Evolutionary conservation across 2,329 filamentous ascomycete species (phyloP).

Genomic region (Penicillium sp.): DNA sequence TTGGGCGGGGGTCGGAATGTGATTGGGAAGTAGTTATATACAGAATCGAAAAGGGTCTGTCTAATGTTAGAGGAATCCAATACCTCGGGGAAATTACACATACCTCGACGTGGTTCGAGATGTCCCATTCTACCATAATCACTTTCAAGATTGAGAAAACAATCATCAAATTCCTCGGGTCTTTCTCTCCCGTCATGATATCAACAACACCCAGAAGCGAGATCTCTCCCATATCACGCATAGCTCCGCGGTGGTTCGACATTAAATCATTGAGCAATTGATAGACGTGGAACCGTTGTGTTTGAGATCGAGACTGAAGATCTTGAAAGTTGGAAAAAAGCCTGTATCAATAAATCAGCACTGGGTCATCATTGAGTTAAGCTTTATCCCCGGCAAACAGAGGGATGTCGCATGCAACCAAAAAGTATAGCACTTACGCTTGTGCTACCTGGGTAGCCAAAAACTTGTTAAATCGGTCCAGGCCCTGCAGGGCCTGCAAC

Average conservation of each 20-base stretch:
- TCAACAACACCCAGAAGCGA: conserved; percentile 62
- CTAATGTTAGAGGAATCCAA: conserved; percentile 15
- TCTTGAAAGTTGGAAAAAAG: conserved; percentile 55
- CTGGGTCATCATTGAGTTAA: neutral
- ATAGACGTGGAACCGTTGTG: conserved; percentile 63
- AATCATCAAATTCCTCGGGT: conserved; percentile 68
- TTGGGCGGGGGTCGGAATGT: conserved; percentile 68
- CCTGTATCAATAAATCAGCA: conserved; percentile 32
- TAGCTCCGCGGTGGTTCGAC: conserved; percentile 59
- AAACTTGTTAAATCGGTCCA: conserved; percentile 59
- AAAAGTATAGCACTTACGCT: conserved; percentile 43
- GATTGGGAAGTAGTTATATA: conserved; percentile 71
- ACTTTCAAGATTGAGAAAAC: conserved; percentile 67
- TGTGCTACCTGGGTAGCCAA: conserved; percentile 54
- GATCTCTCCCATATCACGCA: conserved; percentile 57
- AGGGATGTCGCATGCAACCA: conserved; percentile 2
- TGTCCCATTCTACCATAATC: conserved; percentile 66
- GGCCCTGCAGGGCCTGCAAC: conserved; percentile 57
- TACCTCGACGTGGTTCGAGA: conserved; percentile 59
- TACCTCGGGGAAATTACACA: neutral
- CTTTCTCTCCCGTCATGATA: conserved; percentile 67
- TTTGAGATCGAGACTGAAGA: conserved; percentile 60
- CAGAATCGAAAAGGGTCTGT: conserved; percentile 60
- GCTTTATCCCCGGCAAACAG: conserved; percentile 11
- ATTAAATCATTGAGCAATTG: conserved; percentile 61